phyloP scores from a whole-genome alignment of 139 green algal species.

The Haematococcus sp. region DNA sequence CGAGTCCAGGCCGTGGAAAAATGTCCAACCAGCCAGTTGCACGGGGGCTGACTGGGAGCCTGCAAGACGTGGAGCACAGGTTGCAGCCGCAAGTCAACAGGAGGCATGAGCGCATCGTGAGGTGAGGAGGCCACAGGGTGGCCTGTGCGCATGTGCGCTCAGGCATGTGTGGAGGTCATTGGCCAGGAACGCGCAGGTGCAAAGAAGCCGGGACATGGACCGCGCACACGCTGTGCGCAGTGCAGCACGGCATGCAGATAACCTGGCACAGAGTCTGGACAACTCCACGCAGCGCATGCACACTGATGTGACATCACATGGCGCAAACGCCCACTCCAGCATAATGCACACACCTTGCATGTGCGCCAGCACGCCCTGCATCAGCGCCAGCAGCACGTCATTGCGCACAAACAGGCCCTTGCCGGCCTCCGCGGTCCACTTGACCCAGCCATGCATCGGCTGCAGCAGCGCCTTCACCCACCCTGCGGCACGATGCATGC shows the following conservation, averaged over 20 bases:
- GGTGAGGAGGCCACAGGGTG: too few relatives aligned
- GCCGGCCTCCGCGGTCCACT: constrained; percentile 24
- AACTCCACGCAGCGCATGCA: too few relatives aligned
- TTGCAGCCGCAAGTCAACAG: neutral
- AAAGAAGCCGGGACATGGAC: too few relatives aligned
- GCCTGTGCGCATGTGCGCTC: too few relatives aligned
- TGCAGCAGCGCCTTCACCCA: constrained; percentile 21
- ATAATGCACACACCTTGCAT: constrained; percentile 20
- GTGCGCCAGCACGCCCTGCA: constrained; percentile 15
- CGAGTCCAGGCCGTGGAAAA: too few relatives aligned
- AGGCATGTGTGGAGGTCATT: too few relatives aligned
- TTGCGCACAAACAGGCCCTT: constrained; percentile 27
- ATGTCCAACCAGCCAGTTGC: constrained; percentile 16
- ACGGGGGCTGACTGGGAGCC: constrained; percentile 10
- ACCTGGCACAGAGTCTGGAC: too few relatives aligned
- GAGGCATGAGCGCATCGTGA: too few relatives aligned
- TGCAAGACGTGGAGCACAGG: neutral
- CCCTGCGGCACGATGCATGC: neutral
- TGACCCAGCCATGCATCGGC: constrained; percentile 26
- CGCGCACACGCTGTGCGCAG: too few relatives aligned
- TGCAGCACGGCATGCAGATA: too few relatives aligned
- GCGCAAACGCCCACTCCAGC: neutral
- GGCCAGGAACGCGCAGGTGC: too few relatives aligned
- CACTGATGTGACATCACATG: too few relatives aligned
- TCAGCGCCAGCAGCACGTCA: constrained; percentile 14